Conservation (phyloP, 768 basidiomycete species). For the Pleurotus eryngii region DNA sequence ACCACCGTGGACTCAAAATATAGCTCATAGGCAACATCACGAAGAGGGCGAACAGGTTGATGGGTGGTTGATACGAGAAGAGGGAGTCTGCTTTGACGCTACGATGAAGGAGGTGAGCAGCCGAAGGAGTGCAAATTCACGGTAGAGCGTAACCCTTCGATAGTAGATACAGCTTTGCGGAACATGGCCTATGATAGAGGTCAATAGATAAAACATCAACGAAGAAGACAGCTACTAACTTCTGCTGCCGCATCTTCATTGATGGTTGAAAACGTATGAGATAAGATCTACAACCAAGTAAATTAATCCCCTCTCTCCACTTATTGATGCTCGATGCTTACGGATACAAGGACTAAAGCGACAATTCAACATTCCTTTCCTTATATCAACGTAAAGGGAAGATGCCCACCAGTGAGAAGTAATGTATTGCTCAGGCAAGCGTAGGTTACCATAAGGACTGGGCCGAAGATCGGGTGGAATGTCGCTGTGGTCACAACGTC, state of each 20-base stretch:
- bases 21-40: constrained; percentile 87
- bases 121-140: not conserved
- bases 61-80: constrained; percentile 92
- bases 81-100: constrained; percentile 87
- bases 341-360: constrained; percentile 69
- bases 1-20: constrained; percentile 90
- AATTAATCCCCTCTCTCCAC: not conserved
- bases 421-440: constrained; percentile 92
- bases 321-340: constrained; percentile 29
- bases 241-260: constrained; percentile 92
- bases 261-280: constrained; percentile 92
- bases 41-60: constrained; percentile 85
- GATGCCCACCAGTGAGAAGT: constrained; percentile 69
- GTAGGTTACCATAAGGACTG: constrained; percentile 86
- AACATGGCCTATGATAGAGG: constrained; percentile 77
- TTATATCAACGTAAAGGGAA: not conserved
- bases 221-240: constrained; percentile 35
- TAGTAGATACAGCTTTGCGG: constrained; percentile 86
- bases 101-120: constrained; percentile 6
- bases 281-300: constrained; percentile 63
- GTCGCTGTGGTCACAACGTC: constrained; percentile 35
- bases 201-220: not conserved
- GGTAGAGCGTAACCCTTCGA: constrained; percentile 72
- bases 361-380: constrained; percentile 7
- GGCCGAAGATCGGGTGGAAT: constrained; percentile 88